These are phyloP conservation scores for Hypoxylon sp. DNA, from an alignment of 2,329 filamentous ascomycete genomes.

Conservation along the genomic window DNA sequence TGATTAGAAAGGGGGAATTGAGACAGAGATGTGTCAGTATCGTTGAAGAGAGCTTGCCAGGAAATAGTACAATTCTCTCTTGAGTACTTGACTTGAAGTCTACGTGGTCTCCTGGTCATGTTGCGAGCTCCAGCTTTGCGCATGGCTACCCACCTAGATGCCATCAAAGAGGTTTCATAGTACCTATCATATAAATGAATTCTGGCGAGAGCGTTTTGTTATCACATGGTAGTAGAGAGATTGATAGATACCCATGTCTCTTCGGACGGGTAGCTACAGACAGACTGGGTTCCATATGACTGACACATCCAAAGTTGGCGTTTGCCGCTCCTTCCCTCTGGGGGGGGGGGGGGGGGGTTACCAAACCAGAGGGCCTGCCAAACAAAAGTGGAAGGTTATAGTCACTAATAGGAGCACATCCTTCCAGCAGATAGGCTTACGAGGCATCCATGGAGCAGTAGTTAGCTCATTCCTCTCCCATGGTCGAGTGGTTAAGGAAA, in stretches of 20 bases:
- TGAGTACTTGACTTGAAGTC: too few relatives aligned
- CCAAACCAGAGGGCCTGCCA: too few relatives aligned
- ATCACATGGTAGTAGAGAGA: neutral
- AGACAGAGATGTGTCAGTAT: too few relatives aligned
- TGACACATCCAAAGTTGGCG: neutral
- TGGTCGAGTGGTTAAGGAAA: slow-evolving; percentile 6
- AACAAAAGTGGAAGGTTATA: neutral
- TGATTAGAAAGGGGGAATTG: too few relatives aligned
- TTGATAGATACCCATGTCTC: too few relatives aligned
- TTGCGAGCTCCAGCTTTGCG: too few relatives aligned
- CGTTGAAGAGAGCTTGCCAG: too few relatives aligned
- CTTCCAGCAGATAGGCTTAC: neutral
- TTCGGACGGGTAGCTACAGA: neutral
- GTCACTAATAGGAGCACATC: neutral
- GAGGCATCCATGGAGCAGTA: slow-evolving; percentile 10
- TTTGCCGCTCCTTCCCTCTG: neutral
- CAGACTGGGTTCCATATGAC: neutral
- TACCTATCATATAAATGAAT: neutral
- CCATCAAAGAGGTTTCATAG: neutral
- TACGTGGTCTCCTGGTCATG: too few relatives aligned
- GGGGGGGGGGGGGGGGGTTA: too few relatives aligned
- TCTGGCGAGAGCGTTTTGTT: neutral
- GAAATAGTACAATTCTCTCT: too few relatives aligned
- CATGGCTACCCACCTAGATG: neutral
- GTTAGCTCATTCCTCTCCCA: slow-evolving; percentile 5